Base-by-base conservation (phyloP, 768 basidiomycete genomes). In the Infundibulicybe gibba region DNA sequence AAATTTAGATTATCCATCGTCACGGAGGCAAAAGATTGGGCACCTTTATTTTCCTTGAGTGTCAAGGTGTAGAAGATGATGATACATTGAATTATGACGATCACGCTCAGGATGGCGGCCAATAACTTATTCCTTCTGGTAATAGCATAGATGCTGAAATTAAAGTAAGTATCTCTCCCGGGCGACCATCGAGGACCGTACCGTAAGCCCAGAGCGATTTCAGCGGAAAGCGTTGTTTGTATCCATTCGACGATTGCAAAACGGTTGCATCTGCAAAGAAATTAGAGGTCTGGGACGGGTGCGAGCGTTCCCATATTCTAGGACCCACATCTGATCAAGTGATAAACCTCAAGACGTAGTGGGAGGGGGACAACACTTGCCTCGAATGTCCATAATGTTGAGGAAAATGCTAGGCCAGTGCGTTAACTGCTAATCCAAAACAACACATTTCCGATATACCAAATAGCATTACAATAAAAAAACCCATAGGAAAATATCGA, bases 171-270 rank as follows among this genome's bases (percentile, higher is more conserved):
- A 10, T 10, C 4, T 4, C 6, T n/a, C 35, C 35, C 10, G 35
- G 17, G 35, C 4, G 35, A 8, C 4, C 8, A 3, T 25, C 8
- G 8, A 25, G 3, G 25, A 8, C 25, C 35, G 35, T 19, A 38
- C 35, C 35, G 35, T 6, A 38, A 10, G 14, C 14, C n/a, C 17
- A 38, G 10, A 3, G 40, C 45, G 13, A 25, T 19, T 32, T 47
- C 40, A 17, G 45, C 45, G 13, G 39, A 19, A n/a, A 20, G 2
- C 9, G 40, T n/a, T 6, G 45, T 19, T 47, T 47, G 45, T 14
- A 47, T 9, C 45, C 45, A 47, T 32, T 47, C 25, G 20, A 47
- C 45, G 21, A 40, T 41, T 8, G 30, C 45, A 40, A 47, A 47
- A 13, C 35, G 45, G 5, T 40, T 19, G 17, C 45, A 47, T 11